Percentiles rank a stretch among this genome's conserved stretches.
Conservation (phyloP, 129 eudicot species). For the Ambrosia trifida region DNA sequence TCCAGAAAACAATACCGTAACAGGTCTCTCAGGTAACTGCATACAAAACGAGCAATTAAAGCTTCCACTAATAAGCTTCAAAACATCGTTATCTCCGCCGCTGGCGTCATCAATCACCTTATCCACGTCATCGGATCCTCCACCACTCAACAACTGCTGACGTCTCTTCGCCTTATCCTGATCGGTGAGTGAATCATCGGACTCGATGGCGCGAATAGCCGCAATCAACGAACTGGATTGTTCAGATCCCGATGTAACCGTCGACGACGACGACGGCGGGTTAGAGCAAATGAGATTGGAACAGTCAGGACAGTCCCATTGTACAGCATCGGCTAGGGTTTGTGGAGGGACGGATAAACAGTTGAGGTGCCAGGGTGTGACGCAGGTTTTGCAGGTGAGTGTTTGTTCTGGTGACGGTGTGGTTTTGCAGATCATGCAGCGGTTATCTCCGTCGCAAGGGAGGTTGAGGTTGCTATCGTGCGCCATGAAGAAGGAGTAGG, state of each 20-base stretch:
- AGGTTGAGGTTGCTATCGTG: conserved; percentile 50
- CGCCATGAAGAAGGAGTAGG: conserved; percentile 38
- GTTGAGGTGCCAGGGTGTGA: conserved; percentile 77
- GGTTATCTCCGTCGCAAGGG: conserved; percentile 77
- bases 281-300: conserved; percentile 35
- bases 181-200: conserved; percentile 57
- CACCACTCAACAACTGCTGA: conserved; percentile 61
- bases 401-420: conserved; percentile 51
- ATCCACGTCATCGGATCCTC: conserved; percentile 3
- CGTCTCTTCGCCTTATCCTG: conserved; percentile 67
- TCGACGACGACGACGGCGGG: conserved; percentile 10
- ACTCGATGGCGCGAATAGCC: conserved; percentile 67
- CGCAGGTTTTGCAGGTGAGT: conserved; percentile 67
- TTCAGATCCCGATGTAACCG: conserved; percentile 28
- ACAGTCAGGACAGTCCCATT: conserved; percentile 89
- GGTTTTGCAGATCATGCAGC: conserved; percentile 71
- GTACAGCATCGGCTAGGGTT: conserved; percentile 48
- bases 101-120: background rate
- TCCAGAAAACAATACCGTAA: conserved; percentile 40
- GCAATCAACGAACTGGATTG: conserved; percentile 39
- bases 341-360: conserved; percentile 54
- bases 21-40: conserved; percentile 88
- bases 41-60: conserved; percentile 76
- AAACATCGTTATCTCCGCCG: conserved; percentile 37
- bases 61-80: conserved; percentile 55